phyloP scores from a whole-genome alignment of 164 flowering plant genomes.

The Buxus sempervirens region DNA sequence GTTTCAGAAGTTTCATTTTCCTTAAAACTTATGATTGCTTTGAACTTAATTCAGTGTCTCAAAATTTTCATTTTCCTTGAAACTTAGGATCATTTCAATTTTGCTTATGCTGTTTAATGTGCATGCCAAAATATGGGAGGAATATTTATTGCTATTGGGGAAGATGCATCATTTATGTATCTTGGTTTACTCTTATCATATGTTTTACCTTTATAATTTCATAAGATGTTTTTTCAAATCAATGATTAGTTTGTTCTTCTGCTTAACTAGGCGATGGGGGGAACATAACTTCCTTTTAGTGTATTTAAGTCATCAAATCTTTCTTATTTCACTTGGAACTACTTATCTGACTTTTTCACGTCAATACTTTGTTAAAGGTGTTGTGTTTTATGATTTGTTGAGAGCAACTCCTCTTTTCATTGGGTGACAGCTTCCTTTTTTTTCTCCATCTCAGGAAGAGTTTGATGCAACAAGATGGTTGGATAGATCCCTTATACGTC shows the following conservation, averaged over 20 bases:
- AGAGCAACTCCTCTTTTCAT: no score
- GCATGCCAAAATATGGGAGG: no score
- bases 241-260: background rate
- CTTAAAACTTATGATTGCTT: no score
- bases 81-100: no score
- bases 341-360: background rate
- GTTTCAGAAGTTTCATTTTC: no score
- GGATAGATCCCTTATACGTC: conserved; percentile 82
- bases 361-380: background rate
- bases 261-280: background rate
- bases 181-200: background rate
- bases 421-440: background rate
- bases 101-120: no score
- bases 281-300: background rate
- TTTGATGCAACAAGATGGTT: conserved; percentile 98
- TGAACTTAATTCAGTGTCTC: no score
- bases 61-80: no score
- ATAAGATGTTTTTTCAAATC: no score
- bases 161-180: no score
- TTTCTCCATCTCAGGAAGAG: conserved; percentile 56
- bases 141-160: no score
- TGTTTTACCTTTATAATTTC: background rate
- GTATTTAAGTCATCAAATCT: no score
- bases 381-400: background rate
- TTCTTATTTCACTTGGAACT: background rate